A percentile compares a stretch with the other conserved stretches of the same genome.
Conservation (phyloP, 2,329 filamentous ascomycete genomes). For the Talaromyces sp. region DNA sequence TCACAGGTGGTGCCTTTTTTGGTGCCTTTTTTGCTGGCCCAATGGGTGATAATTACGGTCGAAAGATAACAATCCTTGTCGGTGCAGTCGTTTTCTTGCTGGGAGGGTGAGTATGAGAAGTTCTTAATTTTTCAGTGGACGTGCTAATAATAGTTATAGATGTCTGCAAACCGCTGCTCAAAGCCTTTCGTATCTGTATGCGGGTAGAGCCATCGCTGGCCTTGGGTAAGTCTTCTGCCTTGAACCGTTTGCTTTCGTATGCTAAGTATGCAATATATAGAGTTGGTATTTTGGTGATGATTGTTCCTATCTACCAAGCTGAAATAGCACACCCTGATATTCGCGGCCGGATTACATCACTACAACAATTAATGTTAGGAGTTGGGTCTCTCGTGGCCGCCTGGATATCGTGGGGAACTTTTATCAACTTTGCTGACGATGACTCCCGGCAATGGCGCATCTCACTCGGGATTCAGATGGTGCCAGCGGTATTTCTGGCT, state of each 20-base stretch:
- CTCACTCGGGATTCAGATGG: constrained; percentile 64
- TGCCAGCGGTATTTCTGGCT: constrained; percentile 62
- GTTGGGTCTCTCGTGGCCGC: constrained; percentile 68
- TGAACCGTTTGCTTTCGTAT: constrained; percentile 4
- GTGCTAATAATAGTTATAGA: not conserved
- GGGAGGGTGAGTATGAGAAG: constrained; percentile 50
- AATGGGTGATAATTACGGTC: constrained; percentile 60
- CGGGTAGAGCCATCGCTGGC: constrained; percentile 66
- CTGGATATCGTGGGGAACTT: constrained; percentile 68
- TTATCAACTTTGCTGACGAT: constrained; percentile 45
- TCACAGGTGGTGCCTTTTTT: constrained; percentile 71
- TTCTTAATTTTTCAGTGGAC: not conserved
- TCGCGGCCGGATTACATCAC: constrained; percentile 66
- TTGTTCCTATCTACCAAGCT: constrained; percentile 70
- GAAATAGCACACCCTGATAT: constrained; percentile 74
- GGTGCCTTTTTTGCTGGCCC: constrained; percentile 63
- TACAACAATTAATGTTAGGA: constrained; percentile 81
- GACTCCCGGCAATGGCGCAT: constrained; percentile 57
- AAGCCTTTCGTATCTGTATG: constrained; percentile 59
- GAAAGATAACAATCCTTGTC: constrained; percentile 66
- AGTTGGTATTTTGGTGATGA: constrained; percentile 60
- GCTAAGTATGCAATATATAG: constrained; percentile 23
- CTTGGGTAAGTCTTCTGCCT: constrained; percentile 46
- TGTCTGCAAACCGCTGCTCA: constrained; percentile 65
- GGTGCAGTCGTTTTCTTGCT: constrained; percentile 69